Percentiles rank a stretch among this genome's conserved stretches.
Evolutionary conservation across 208 protist genomes (phyloP).

Genomic region (Naegleria fowleri): DNA sequence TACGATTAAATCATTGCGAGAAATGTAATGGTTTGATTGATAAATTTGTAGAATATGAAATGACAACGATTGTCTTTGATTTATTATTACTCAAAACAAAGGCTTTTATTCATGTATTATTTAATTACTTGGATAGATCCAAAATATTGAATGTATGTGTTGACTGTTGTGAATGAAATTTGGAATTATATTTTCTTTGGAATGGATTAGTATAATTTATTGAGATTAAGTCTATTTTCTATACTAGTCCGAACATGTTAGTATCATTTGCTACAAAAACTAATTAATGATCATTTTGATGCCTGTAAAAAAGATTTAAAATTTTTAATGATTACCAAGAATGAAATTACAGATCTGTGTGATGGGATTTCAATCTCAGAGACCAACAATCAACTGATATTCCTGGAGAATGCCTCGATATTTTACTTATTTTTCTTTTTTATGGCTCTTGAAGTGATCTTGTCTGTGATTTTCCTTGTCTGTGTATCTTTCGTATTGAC

Average conservation of each 20-base stretch:
- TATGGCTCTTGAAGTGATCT: background rate
- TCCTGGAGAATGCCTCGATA: background rate
- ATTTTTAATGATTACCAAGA: background rate
- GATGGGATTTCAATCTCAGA: background rate
- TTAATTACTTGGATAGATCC: conserved; percentile 24
- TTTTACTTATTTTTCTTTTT: background rate
- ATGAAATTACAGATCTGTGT: background rate
- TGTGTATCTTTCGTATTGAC: background rate
- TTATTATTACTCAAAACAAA: conserved; percentile 36
- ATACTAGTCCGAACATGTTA: background rate
- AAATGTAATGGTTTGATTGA: conserved; percentile 37
- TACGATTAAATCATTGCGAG: conserved; percentile 7
- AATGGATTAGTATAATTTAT: background rate
- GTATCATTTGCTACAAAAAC: background rate
- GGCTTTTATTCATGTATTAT: conserved; percentile 38
- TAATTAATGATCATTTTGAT: too few relatives aligned
- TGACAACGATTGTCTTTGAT: conserved; percentile 42
- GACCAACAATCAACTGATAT: background rate
- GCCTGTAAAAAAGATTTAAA: conserved; percentile 7
- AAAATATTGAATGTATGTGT: background rate
- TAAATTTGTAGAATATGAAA: conserved; percentile 47
- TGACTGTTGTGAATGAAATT: background rate
- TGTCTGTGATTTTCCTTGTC: background rate
- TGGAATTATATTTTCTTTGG: background rate
- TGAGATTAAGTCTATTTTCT: background rate